A percentile compares a stretch with the other conserved stretches of the same genome.
Evolutionary conservation across 2,329 filamentous ascomycete species (phyloP).

Genomic region (Tolypocladium album): DNA sequence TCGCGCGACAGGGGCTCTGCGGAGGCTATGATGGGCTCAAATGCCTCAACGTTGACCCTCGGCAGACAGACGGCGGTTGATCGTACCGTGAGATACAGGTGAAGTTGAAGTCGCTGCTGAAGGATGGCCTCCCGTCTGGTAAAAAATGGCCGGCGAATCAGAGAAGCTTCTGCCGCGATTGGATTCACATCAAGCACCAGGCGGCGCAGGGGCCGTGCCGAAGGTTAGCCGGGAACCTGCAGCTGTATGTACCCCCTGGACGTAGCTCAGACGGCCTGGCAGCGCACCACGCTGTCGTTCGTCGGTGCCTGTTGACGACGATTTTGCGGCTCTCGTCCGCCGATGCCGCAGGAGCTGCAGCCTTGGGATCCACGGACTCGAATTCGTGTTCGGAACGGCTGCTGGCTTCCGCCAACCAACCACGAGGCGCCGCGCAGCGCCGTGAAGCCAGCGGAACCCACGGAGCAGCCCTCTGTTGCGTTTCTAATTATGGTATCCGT

Average conservation of each 20-base stretch:
- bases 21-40: no score
- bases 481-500: background rate
- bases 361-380: background rate
- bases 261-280: background rate
- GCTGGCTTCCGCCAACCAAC: background rate
- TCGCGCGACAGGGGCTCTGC: background rate
- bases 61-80: background rate
- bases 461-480: background rate
- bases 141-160: slow-evolving; percentile 1
- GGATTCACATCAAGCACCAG: background rate
- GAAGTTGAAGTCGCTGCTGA: background rate
- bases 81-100: background rate
- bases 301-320: background rate
- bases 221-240: background rate
- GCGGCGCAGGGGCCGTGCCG: background rate
- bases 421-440: background rate
- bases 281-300: background rate
- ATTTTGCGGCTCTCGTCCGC: background rate
- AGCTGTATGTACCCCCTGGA: background rate
- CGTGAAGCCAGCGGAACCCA: background rate
- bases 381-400: background rate
- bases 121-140: background rate
- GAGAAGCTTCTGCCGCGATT: background rate
- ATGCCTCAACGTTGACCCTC: background rate
- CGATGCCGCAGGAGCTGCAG: background rate